phyloP scores from a whole-genome alignment of 106 monocot species.

The Dendrobium officinale region DNA sequence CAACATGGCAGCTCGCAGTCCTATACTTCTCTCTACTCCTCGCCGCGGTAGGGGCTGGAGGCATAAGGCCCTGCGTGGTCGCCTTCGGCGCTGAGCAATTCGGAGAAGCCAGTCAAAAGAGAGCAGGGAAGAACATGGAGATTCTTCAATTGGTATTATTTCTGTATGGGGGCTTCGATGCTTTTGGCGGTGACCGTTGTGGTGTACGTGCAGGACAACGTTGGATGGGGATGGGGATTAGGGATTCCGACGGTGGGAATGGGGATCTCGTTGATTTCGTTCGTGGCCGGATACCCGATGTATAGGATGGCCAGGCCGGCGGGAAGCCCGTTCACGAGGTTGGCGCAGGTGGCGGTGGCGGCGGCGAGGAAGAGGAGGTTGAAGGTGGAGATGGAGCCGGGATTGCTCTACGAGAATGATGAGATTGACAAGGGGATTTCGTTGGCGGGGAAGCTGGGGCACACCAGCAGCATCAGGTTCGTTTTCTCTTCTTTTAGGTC shows the following conservation, averaged over 20 bases:
- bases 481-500: background rate
- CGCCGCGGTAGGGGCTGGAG: constrained; percentile 46
- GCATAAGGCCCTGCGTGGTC: constrained; percentile 56
- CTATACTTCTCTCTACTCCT: constrained; percentile 46
- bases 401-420: constrained; percentile 55
- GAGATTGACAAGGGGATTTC: constrained; percentile 66
- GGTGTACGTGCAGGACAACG: constrained; percentile 66
- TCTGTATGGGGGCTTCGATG: constrained; percentile 50
- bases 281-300: constrained; percentile 39
- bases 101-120: constrained; percentile 36
- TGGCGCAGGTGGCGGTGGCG: constrained; percentile 51
- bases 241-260: constrained; percentile 54
- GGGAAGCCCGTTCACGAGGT: constrained; percentile 58
- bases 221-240: constrained; percentile 62
- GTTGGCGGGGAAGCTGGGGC: constrained; percentile 50
- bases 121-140: constrained; percentile 39
- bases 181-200: constrained; percentile 55
- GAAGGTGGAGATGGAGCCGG: constrained; percentile 12
- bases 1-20: constrained; percentile 39
- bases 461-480: constrained; percentile 60
- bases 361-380: constrained; percentile 70
- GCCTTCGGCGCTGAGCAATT: constrained; percentile 76
- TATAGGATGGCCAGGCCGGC: constrained; percentile 35
- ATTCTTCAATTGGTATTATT: constrained; percentile 82
- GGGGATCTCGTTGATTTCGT: constrained; percentile 38